Conservation (phyloP, 2,329 filamentous ascomycete genomes). For the Hyphodiscus sp. region DNA sequence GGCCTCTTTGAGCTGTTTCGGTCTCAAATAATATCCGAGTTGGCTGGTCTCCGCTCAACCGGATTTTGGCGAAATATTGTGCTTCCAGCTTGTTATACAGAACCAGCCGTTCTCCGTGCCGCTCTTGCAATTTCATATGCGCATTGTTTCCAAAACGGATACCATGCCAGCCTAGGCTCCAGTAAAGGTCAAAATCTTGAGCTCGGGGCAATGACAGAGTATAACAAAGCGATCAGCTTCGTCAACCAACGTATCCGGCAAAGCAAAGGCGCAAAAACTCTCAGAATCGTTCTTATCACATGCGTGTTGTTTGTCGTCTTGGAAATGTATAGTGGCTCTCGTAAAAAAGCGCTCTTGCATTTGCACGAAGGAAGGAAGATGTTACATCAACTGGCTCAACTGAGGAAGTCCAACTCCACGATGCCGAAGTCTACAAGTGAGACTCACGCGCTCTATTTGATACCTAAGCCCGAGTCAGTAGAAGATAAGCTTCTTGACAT, state of each 20-base stretch:
- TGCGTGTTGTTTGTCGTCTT: background rate
- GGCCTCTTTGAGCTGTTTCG: background rate
- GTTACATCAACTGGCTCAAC: background rate
- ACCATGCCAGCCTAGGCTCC: background rate
- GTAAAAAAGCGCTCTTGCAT: background rate
- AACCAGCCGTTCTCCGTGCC: conserved; percentile 1
- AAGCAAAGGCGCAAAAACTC: background rate
- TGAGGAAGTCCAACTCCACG: background rate
- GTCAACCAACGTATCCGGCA: background rate
- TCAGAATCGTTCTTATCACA: background rate
- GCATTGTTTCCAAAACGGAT: background rate
- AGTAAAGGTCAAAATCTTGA: background rate
- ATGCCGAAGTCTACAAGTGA: background rate
- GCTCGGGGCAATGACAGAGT: background rate
- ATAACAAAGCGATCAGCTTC: conserved; percentile 1
- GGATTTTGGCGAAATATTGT: background rate
- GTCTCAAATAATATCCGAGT: background rate
- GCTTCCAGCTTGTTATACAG: background rate
- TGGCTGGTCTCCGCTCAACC: background rate
- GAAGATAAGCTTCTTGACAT: background rate
- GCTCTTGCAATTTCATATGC: background rate
- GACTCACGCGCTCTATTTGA: background rate
- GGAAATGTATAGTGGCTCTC: background rate
- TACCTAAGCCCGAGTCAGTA: background rate
- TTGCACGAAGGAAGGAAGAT: background rate